Conservation (phyloP, 352 stramenopile genomes). For the Pythium vanterpoolii region DNA sequence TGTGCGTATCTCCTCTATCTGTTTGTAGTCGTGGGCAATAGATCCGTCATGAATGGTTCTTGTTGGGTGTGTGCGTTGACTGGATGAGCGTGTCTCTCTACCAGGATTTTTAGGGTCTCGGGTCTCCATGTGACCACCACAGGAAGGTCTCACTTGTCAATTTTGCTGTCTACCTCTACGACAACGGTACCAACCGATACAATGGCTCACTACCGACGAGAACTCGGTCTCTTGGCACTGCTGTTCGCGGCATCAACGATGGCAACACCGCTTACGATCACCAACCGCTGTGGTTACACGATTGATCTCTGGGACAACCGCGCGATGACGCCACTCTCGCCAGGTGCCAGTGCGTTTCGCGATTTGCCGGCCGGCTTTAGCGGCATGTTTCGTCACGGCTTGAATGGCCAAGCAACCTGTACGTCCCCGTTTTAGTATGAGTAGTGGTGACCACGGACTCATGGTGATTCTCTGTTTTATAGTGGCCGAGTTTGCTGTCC, state of each 20-base stretch:
- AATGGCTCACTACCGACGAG: not conserved
- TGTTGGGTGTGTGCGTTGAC: too few relatives aligned
- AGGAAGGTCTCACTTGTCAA: too few relatives aligned
- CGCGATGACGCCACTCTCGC: not conserved
- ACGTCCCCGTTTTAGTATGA: not conserved
- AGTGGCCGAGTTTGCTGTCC: constrained; percentile 41
- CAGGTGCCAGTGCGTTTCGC: constrained; percentile 1
- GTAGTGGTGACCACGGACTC: not conserved
- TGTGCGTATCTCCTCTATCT: too few relatives aligned
- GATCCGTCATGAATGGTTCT: too few relatives aligned
- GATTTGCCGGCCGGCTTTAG: constrained; percentile 1
- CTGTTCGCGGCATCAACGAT: not conserved
- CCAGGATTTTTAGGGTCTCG: too few relatives aligned
- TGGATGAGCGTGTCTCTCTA: too few relatives aligned
- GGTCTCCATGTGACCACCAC: too few relatives aligned
- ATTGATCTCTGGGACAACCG: constrained; percentile 26
- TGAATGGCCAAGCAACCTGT: constrained; percentile 22
- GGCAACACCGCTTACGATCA: constrained; percentile 13
- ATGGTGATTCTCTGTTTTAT: not conserved
- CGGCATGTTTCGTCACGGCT: constrained; percentile 25
- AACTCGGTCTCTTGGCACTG: not conserved
- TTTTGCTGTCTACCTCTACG: not conserved
- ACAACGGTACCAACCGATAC: not conserved
- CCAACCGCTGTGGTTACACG: constrained; percentile 18
- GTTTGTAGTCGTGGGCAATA: too few relatives aligned